Base-by-base conservation (phyloP, 2,329 filamentous ascomycete species). In the Raffaelea albimanens region DNA sequence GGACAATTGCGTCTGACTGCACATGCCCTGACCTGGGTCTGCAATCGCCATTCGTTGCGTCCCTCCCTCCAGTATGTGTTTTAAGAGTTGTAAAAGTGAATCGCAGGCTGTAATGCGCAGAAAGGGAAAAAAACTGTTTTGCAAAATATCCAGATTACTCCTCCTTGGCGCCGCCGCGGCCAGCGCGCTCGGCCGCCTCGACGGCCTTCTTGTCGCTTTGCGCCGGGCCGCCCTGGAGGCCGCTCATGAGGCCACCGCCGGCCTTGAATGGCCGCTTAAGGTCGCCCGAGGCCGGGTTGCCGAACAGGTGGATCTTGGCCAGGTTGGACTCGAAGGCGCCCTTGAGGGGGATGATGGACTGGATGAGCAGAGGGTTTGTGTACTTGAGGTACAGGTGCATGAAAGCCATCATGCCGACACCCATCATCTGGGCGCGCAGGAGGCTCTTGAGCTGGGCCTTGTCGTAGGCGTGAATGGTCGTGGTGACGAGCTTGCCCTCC, bases 341-440 rank as follows among this genome's bases (percentile, higher is more conserved):
- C 83, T 98, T 98, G 68, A 97, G 76, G 31, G 93, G 93, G 63
- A 98, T 93, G 72, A 98, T 95, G 67, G 86, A 94, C 80, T 98
- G 93, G 73, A 98, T 95, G 61, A 96, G 75, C 45, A 98, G 86
- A 39, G 93, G 93, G 82, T 97, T 98, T 73, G 90, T 97, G 83
- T 97, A 98, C 69, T 96, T 90, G 78, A 98, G 86, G 82, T 97
- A 98, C 53, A 98, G 57, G 73, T 98, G 93, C 91, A 98, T 97
- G 63, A 96, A 87, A 53, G 70, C 82, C 91, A 98, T 97, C 90
- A 98, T 98, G 67, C 79, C 90, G 50, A 98, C 76, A 51, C 93
- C 93, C 87, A 95, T 97, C 61, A 94, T 71, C 73, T 97, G 91
- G 55, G 83, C 79, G 68, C 93, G 93, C 78, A 91, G 87, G 56